Conservation (phyloP, 225 moss, liverwort and hornwort species). For the Thuidium tamariscinum region DNA sequence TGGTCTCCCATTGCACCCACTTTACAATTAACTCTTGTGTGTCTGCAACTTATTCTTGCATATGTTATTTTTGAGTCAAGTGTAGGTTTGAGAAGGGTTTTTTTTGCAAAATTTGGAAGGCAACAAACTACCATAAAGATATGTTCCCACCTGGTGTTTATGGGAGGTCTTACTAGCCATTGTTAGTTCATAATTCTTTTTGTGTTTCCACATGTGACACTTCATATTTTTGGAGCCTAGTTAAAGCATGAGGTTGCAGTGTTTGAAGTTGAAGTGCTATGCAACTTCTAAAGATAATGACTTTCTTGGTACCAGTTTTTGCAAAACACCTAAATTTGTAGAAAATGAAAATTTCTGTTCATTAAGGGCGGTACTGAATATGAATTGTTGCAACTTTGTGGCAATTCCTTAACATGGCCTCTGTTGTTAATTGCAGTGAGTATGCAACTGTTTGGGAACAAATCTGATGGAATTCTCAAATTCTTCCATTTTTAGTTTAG, state of each 20-base stretch:
- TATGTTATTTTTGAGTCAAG: too few relatives aligned
- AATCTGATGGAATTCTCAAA: background rate
- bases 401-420: background rate
- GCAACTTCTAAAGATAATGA: too few relatives aligned
- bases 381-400: background rate
- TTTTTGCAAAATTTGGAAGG: too few relatives aligned
- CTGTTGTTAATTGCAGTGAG: background rate
- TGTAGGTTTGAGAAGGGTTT: too few relatives aligned
- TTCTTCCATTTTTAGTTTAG: background rate
- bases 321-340: background rate
- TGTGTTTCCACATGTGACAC: background rate
- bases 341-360: background rate
- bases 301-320: background rate
- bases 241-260: background rate
- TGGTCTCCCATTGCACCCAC: too few relatives aligned
- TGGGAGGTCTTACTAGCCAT: too few relatives aligned
- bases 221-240: fast-evolving
- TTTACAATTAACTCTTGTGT: too few relatives aligned
- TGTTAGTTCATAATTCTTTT: background rate
- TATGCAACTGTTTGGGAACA: background rate
- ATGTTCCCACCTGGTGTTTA: too few relatives aligned
- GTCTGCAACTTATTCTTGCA: too few relatives aligned
- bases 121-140: too few relatives aligned
- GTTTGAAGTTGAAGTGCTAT: too few relatives aligned
- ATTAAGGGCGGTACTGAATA: background rate